These are phyloP conservation scores for Tuctoria greenei DNA, from an alignment of 176 grass and related monocot genomes.

Conservation along the genomic window DNA sequence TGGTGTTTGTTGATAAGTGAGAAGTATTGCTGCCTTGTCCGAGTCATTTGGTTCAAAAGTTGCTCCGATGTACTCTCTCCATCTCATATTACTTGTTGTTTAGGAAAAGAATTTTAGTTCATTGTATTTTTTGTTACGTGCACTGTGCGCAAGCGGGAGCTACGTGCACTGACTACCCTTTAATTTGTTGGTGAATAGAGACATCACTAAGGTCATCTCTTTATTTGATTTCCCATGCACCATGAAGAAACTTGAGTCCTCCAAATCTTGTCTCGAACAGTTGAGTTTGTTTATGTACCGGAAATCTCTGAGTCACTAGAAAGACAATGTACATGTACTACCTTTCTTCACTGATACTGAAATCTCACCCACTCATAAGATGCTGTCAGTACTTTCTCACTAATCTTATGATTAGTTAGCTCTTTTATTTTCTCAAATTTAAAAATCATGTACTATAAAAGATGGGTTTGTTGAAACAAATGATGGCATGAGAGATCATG, in stretches of 20 bases:
- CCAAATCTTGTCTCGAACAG: neutral
- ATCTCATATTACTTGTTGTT: too few species aligned
- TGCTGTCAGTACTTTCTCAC: neutral
- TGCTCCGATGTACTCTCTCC: neutral
- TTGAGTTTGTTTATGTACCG: neutral
- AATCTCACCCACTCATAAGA: constrained; percentile 16
- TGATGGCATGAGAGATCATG: constrained; percentile 14
- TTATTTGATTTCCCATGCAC: neutral
- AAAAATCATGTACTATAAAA: constrained; percentile 29
- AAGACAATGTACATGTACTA: neutral
- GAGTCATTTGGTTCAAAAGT: neutral
- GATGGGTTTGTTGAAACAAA: constrained; percentile 28
- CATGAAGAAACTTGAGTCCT: neutral
- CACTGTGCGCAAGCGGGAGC: too few species aligned
- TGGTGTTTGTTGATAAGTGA: constrained; percentile 22
- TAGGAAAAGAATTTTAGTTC: too few species aligned
- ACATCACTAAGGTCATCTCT: neutral
- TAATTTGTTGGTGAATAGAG: constrained; percentile 6
- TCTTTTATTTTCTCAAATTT: constrained; percentile 6
- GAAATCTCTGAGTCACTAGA: neutral
- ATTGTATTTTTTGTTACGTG: too few species aligned
- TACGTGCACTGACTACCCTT: too few species aligned
- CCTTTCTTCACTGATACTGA: neutral
- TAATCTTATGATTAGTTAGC: neutral
- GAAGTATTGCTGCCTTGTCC: neutral